Percentiles rank a stretch among this genome's conserved stretches.
phyloP scores from a whole-genome alignment of 495 filamentous ascomycete genomes.

The Penicillium waksmanii region DNA sequence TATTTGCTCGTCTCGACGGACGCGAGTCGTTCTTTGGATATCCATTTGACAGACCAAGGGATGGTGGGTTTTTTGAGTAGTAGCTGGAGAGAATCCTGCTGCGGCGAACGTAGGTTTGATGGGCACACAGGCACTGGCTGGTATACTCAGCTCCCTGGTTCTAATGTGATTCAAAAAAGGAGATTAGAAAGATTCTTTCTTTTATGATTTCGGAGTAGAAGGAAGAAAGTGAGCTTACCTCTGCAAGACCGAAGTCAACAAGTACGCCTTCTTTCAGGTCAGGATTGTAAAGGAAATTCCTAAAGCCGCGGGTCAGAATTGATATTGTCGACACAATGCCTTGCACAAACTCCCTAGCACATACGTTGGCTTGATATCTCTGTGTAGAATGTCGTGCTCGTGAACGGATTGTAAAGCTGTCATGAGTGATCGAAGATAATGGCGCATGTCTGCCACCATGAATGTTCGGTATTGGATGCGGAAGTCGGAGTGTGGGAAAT shows the following conservation, averaged over 20 bases:
- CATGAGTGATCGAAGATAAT: constrained; percentile 90
- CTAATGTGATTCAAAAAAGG: constrained; percentile 21
- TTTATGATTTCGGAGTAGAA: no score
- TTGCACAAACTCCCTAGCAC: constrained; percentile 10
- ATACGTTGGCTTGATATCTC: constrained; percentile 97
- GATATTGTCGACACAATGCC: neutral
- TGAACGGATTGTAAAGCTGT: constrained; percentile 84
- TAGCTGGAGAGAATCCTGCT: constrained; percentile 45
- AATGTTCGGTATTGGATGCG: constrained; percentile 92
- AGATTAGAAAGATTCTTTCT: no score
- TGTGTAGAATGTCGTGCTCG: constrained; percentile 80
- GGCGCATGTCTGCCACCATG: constrained; percentile 77
- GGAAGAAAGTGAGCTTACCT: constrained; percentile 44
- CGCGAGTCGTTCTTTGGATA: constrained; percentile 87
- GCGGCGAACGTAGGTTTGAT: constrained; percentile 42
- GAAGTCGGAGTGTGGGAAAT: constrained; percentile 95
- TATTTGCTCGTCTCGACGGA: constrained; percentile 86
- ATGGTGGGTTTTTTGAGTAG: constrained; percentile 43
- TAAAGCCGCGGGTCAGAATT: neutral
- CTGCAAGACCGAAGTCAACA: constrained; percentile 95
- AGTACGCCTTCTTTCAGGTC: constrained; percentile 80
- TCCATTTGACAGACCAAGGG: constrained; percentile 57
- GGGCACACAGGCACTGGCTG: constrained; percentile 41
- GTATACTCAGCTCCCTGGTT: constrained; percentile 46
- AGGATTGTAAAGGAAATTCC: constrained; percentile 96